phyloP scores from a whole-genome alignment of 495 filamentous ascomycete species.

The Penicillium goetzii region DNA sequence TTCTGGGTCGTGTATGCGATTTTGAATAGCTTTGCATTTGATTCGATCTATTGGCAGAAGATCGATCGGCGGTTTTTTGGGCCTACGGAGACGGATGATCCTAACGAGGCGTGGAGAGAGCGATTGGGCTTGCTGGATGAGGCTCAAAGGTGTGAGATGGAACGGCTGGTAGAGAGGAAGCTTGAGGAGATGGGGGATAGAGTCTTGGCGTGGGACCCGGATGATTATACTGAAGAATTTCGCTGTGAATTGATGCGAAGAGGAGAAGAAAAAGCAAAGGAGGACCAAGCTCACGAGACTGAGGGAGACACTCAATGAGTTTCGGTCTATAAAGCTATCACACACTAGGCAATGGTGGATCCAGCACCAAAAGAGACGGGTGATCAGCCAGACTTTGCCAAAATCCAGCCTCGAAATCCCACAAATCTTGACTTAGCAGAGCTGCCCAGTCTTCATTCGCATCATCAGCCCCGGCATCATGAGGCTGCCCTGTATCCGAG shows the following conservation, averaged over 20 bases:
- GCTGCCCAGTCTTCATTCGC: constrained; percentile 35
- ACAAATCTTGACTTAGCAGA: constrained; percentile 36
- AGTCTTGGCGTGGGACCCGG: neutral
- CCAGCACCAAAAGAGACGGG: constrained; percentile 34
- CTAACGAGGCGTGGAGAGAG: constrained; percentile 18
- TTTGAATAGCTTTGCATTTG: constrained; percentile 28
- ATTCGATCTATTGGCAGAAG: constrained; percentile 29
- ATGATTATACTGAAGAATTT: neutral
- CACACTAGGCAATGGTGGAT: constrained; percentile 27
- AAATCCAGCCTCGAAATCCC: constrained; percentile 40
- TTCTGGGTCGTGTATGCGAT: constrained; percentile 33
- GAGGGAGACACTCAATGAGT: neutral
- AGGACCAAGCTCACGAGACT: neutral
- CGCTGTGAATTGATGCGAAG: neutral
- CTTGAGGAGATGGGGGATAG: neutral
- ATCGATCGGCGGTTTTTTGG: constrained; percentile 31
- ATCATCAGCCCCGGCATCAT: constrained; percentile 19
- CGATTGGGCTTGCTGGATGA: constrained; percentile 19
- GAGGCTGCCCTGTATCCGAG: constrained; percentile 21
- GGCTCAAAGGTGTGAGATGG: constrained; percentile 15
- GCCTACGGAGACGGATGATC: constrained; percentile 6
- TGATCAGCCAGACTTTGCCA: constrained; percentile 41
- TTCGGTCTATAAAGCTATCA: constrained; percentile 2
- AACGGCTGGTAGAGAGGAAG: neutral
- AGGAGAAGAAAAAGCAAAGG: neutral